Conservation (phyloP, 2,329 filamentous ascomycete genomes). For the Cercospora canescens region DNA sequence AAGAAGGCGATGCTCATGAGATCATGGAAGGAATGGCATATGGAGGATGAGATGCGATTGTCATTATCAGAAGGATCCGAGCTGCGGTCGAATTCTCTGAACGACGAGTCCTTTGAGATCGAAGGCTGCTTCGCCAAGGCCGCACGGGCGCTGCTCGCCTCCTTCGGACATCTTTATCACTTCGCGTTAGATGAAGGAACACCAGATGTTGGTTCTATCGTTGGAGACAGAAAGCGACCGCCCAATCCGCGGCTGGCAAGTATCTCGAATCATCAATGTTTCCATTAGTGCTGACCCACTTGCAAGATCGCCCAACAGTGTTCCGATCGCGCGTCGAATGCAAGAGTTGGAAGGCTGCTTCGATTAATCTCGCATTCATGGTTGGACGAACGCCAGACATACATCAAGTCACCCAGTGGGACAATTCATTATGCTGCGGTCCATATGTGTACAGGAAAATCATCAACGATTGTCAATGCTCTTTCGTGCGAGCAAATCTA, state of each 20-base stretch:
- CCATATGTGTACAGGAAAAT: not conserved
- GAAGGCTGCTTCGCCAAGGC: not conserved
- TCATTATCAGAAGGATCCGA: not conserved
- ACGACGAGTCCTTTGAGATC: not conserved
- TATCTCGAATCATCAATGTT: not conserved
- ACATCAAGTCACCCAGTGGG: not conserved
- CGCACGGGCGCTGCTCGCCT: not conserved
- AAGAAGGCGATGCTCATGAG: constrained; percentile 5
- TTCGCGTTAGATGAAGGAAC: not conserved
- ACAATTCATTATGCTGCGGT: not conserved
- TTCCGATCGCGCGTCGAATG: not conserved
- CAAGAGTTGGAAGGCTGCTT: not conserved
- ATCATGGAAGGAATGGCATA: constrained; percentile 13
- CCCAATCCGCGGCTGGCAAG: not conserved
- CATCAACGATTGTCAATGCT: not conserved
- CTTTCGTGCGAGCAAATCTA: not conserved
- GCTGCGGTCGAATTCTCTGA: not conserved
- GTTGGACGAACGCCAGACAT: not conserved
- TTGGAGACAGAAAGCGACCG: not conserved
- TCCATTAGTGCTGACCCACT: not conserved
- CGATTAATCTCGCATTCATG: too few species aligned
- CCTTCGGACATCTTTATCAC: not conserved
- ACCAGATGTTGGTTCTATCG: not conserved
- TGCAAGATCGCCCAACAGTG: not conserved
- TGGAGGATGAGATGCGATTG: not conserved